Percentiles rank a stretch among this genome's conserved stretches.
These are phyloP conservation scores for Microcyclospora tardicrescens DNA, from an alignment of 2,329 filamentous ascomycete species.

Conservation along the genomic window DNA sequence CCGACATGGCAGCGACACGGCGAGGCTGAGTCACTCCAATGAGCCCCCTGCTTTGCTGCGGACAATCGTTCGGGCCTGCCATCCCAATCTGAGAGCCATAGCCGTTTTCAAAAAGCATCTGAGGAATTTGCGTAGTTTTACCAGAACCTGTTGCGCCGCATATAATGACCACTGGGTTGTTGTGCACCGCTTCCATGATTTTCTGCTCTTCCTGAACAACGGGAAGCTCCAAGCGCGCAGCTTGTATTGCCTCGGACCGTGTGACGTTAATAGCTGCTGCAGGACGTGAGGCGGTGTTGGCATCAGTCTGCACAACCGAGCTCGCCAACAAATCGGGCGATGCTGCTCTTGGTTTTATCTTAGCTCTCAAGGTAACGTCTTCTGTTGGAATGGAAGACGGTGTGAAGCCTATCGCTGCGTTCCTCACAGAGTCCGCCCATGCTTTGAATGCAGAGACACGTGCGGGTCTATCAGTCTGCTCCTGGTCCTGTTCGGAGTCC, in stretches of 20 bases:
- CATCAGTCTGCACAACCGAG: slow-evolving; percentile 40
- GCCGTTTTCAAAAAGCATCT: slow-evolving; percentile 89
- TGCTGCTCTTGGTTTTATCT: slow-evolving; percentile 53
- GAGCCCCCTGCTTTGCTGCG: slow-evolving; percentile 44
- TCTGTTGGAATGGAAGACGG: slow-evolving; percentile 31
- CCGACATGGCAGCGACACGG: slow-evolving; percentile 88
- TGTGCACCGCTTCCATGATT: slow-evolving; percentile 95
- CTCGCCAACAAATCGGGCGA: slow-evolving; percentile 60
- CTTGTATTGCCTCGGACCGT: slow-evolving; percentile 61
- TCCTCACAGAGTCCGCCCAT: slow-evolving; percentile 80
- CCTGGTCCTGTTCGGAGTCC: slow-evolving; percentile 18
- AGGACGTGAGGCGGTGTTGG: slow-evolving; percentile 49
- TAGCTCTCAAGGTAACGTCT: slow-evolving; percentile 33
- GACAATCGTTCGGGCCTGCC: background rate
- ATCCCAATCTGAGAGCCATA: slow-evolving; percentile 62
- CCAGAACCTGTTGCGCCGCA: slow-evolving; percentile 93
- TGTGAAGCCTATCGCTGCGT: slow-evolving; percentile 62
- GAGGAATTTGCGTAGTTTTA: slow-evolving; percentile 94
- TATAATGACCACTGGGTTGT: slow-evolving; percentile 77
- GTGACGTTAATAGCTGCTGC: slow-evolving; percentile 62
- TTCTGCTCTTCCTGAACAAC: slow-evolving; percentile 92
- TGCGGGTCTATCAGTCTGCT: slow-evolving; percentile 23
- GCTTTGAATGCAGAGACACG: slow-evolving; percentile 69
- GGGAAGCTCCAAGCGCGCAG: slow-evolving; percentile 64
- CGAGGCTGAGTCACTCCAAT: slow-evolving; percentile 92